These are phyloP conservation scores for Ceratocystiopsis sp. DNA, from an alignment of 2,329 filamentous ascomycete species.

Conservation along the genomic window DNA sequence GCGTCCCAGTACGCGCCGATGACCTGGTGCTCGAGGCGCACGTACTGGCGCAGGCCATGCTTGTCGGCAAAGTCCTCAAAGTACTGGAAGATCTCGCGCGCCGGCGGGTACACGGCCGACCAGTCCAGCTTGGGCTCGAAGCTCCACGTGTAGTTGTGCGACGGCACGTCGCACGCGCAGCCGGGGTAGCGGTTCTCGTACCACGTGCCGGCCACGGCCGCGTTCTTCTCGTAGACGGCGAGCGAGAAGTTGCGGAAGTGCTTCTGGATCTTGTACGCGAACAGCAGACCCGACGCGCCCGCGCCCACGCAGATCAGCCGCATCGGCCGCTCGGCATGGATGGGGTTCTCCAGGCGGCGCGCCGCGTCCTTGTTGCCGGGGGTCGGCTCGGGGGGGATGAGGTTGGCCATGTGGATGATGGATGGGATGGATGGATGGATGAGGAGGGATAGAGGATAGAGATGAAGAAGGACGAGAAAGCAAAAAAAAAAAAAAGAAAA, in stretches of 20 bases:
- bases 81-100: slow-evolving; percentile 13
- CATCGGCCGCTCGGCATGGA: slow-evolving; percentile 10
- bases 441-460: neutral
- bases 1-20: slow-evolving; percentile 26
- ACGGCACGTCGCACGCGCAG: slow-evolving; percentile 22
- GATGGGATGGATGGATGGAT: neutral
- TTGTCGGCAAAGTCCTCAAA: slow-evolving; percentile 16
- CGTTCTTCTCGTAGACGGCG: slow-evolving; percentile 29
- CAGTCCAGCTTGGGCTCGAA: slow-evolving; percentile 18
- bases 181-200: slow-evolving; percentile 26
- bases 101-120: slow-evolving; percentile 15
- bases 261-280: slow-evolving; percentile 29
- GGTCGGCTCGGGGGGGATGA: slow-evolving; percentile 2
- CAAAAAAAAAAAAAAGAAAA: neutral
- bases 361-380: slow-evolving; percentile 4
- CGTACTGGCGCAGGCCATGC: slow-evolving; percentile 20
- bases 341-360: slow-evolving; percentile 7
- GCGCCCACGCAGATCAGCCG: slow-evolving; percentile 26
- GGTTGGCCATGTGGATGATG: slow-evolving; percentile 3
- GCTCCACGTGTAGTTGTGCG: slow-evolving; percentile 23
- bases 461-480: neutral
- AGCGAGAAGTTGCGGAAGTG: slow-evolving; percentile 21
- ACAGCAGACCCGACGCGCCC: slow-evolving; percentile 27
- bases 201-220: slow-evolving; percentile 31
- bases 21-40: slow-evolving; percentile 26